phyloP scores from a whole-genome alignment of 2,329 filamentous ascomycete genomes.

The Biscogniauxia sp. region DNA sequence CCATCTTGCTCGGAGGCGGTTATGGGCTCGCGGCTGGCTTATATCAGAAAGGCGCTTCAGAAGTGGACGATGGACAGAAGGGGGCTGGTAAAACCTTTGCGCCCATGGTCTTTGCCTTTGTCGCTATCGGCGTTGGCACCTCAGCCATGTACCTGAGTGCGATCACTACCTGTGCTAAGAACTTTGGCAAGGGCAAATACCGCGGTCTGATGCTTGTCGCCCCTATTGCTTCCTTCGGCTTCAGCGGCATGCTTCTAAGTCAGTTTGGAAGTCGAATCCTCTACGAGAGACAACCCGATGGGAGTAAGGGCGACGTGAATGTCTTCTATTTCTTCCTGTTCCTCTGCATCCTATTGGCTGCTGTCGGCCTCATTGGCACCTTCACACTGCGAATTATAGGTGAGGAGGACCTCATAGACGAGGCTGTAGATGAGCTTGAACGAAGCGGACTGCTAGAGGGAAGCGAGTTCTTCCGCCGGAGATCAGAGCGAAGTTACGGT shows the following conservation, averaged over 20 bases:
- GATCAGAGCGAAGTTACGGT: slow-evolving; percentile 59
- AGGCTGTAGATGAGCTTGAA: slow-evolving; percentile 87
- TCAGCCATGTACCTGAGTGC: slow-evolving; percentile 86
- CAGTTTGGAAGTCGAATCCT: slow-evolving; percentile 80
- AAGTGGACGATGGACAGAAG: slow-evolving; percentile 36
- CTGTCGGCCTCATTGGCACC: slow-evolving; percentile 69
- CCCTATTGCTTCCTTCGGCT: slow-evolving; percentile 87
- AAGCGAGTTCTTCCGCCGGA: slow-evolving; percentile 66
- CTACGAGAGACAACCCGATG: slow-evolving; percentile 65
- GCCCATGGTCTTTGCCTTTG: slow-evolving; percentile 82
- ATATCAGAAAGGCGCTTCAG: slow-evolving; percentile 52
- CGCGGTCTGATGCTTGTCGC: slow-evolving; percentile 85
- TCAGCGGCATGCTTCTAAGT: slow-evolving; percentile 95
- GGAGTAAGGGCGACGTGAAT: slow-evolving; percentile 60
- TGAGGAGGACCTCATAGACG: slow-evolving; percentile 84
- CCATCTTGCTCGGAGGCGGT: slow-evolving; percentile 71
- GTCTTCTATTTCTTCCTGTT: slow-evolving; percentile 90
- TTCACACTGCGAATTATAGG: slow-evolving; percentile 77
- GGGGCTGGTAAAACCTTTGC: slow-evolving; percentile 65
- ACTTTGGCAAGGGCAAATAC: slow-evolving; percentile 86
- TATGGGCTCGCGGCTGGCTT: slow-evolving; percentile 81
- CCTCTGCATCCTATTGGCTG: slow-evolving; percentile 67
- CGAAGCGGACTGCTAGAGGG: slow-evolving; percentile 78
- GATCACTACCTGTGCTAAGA: slow-evolving; percentile 96
- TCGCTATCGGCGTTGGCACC: slow-evolving; percentile 78